Evolutionary conservation across 176 grass and related monocot genomes (phyloP), one percentile per base, ranked within the genome.

Genomic region (Juncus effusus): DNA sequence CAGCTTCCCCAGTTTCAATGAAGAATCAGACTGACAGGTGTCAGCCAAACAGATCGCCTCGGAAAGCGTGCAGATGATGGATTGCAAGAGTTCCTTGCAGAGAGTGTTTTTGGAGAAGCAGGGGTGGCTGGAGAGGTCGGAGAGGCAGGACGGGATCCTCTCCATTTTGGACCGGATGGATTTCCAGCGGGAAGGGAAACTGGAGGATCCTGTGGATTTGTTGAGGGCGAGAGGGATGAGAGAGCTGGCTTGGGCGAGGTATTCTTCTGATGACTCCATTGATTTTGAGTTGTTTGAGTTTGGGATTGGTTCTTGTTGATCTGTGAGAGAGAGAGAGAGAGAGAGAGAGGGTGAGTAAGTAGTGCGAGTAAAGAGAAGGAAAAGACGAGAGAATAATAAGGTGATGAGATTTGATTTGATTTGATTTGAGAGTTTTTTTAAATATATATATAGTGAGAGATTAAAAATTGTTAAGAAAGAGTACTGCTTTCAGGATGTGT

Each of bases 91-190:
- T 81, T 95, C 90, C 12, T 64, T 42, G 47, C 90, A 95, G 5
- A 95, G 90, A 42, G 90, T 64, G 79, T 95, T 95, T 74, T 90
- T 95, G 38, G 86, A 78, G 77, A 95, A 95, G 74, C 86, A 95
- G 3, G 90, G 90, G 58, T 95, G 90, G 75, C 86, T 84, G 57
- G 90, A 89, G 53, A 95, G 90, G 65, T 90, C 90, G n/a, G 86
- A 95, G 38, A 95, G 83, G 80, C 86, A 95, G 19, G 74, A 66
- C 0, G 80, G 77, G 13, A 95, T 66, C 36, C 41, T 61, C 83
- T 90, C 86, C 40, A 95, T 65, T 80, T 87, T 95, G n/a, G 80
- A 76, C 13, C 78, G 72, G 42, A 95, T 90, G 10, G 80, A 75
- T 68, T 86, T 89, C 90, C 90, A 95, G 61, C 86, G 68, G 19